Evolutionary conservation across 768 basidiomycete genomes (phyloP).

Genomic region (Ephemerocybe angulata): DNA sequence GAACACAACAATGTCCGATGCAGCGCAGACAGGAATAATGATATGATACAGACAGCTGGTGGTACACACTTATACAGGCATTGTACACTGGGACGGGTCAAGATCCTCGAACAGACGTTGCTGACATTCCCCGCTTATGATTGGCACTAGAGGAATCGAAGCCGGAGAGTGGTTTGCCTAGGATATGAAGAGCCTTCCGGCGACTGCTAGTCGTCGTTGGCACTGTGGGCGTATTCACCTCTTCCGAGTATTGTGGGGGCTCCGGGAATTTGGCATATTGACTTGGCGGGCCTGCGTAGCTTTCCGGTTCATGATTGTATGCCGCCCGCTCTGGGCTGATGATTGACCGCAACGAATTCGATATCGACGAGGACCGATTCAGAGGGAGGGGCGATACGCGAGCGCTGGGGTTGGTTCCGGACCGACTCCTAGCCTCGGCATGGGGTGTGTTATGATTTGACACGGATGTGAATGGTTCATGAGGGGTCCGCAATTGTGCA

Average conservation of each 20-base stretch:
- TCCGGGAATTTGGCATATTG: constrained; percentile 73
- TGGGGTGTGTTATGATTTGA: constrained; percentile 29
- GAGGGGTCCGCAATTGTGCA: constrained; percentile 61
- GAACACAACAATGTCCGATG: constrained; percentile 9
- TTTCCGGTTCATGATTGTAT: constrained; percentile 46
- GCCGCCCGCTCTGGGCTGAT: constrained; percentile 33
- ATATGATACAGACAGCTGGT: constrained; percentile 27
- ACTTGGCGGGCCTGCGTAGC: constrained; percentile 60
- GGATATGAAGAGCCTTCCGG: constrained; percentile 65
- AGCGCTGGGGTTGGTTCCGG: constrained; percentile 66
- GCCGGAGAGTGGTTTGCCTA: constrained; percentile 52
- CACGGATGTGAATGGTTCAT: constrained; percentile 31
- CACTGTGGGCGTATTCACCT: constrained; percentile 47
- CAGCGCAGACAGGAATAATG: constrained; percentile 21
- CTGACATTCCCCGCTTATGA: constrained; percentile 53
- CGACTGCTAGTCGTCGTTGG: constrained; percentile 49
- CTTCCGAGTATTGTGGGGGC: constrained; percentile 49
- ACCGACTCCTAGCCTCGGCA: constrained; percentile 53
- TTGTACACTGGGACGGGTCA: constrained; percentile 19
- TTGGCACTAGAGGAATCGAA: constrained; percentile 34
- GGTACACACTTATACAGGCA: constrained; percentile 18
- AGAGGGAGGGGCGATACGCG: constrained; percentile 41
- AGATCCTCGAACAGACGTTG: constrained; percentile 46
- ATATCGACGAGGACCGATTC: constrained; percentile 55
- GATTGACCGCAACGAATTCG: constrained; percentile 42